phyloP scores from a whole-genome alignment of 1,284 basidiomycete genomes.

The Trametes sp. region DNA sequence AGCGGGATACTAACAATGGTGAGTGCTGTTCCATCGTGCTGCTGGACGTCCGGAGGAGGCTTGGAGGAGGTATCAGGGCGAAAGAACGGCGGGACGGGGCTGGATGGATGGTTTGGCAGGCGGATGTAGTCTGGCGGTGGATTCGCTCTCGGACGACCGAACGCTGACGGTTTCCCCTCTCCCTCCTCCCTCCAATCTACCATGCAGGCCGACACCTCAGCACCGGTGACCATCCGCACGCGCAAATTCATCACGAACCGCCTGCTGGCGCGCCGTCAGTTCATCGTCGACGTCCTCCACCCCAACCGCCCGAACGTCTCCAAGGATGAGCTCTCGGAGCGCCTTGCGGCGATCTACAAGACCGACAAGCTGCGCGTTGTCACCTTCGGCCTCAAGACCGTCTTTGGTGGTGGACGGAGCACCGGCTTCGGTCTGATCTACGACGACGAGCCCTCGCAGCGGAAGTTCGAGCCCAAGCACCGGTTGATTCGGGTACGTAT shows the following conservation, averaged over 20 bases:
- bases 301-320: conserved; percentile 96
- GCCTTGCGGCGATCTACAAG: conserved; percentile 86
- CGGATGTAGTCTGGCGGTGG: conserved; percentile 42
- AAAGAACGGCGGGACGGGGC: conserved; percentile 33
- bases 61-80: conserved; percentile 25
- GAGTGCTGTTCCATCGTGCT: conserved; percentile 36
- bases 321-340: conserved; percentile 92
- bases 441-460: conserved; percentile 94
- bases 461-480: conserved; percentile 97
- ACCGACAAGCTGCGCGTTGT: conserved; percentile 80
- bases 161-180: conserved; percentile 31
- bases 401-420: conserved; percentile 98
- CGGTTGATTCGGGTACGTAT: conserved; percentile 90
- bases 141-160: conserved; percentile 30
- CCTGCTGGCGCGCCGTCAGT: conserved; percentile 92
- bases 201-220: conserved; percentile 78
- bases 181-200: conserved; percentile 20
- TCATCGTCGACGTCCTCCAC: conserved; percentile 96
- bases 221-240: conserved; percentile 96
- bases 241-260: conserved; percentile 99
- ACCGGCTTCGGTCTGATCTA: conserved; percentile 99
- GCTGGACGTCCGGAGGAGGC: conserved; percentile 28
- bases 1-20: conserved; percentile 44
- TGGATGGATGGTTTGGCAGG: conserved; percentile 43
- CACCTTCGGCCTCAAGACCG: conserved; percentile 86